Conservation (phyloP, 208 protist genomes). For the Wallacemonas sp. region DNA sequence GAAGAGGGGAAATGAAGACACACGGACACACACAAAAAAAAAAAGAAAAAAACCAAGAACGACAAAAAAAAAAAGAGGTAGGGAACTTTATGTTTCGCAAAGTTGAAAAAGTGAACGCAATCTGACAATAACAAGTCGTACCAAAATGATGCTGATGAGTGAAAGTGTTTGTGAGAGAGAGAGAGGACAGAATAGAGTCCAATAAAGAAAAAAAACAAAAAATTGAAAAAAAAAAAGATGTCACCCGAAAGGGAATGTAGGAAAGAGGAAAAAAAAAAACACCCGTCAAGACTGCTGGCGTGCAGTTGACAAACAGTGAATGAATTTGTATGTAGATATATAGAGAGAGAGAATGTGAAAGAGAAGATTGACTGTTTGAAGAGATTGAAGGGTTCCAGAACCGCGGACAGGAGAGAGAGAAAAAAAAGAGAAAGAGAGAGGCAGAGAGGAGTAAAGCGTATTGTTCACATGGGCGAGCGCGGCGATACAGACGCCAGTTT, state of each 20-base stretch:
- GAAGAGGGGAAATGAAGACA: neutral
- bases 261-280: conserved; percentile 21
- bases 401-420: neutral
- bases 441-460: neutral
- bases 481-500: too few relatives aligned
- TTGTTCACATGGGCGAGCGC: too few relatives aligned
- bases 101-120: conserved; percentile 1
- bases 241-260: too few relatives aligned
- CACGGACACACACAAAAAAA: conserved; percentile 5
- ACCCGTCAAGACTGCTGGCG: neutral
- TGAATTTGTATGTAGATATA: conserved; percentile 11
- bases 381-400: too few relatives aligned
- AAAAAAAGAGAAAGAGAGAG: neutral
- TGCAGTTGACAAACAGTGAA: neutral
- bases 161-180: neutral
- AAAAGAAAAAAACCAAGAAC: conserved; percentile 3
- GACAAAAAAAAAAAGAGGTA: conserved; percentile 1
- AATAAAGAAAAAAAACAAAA: neutral
- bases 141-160: neutral
- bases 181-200: neutral
- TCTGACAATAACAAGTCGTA: neutral
- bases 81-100: neutral
- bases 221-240: neutral
- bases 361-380: too few relatives aligned
- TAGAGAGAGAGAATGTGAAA: neutral